These are phyloP conservation scores for Penicillium simplicissimum DNA, from an alignment of 495 filamentous ascomycete species.

Conservation along the genomic window DNA sequence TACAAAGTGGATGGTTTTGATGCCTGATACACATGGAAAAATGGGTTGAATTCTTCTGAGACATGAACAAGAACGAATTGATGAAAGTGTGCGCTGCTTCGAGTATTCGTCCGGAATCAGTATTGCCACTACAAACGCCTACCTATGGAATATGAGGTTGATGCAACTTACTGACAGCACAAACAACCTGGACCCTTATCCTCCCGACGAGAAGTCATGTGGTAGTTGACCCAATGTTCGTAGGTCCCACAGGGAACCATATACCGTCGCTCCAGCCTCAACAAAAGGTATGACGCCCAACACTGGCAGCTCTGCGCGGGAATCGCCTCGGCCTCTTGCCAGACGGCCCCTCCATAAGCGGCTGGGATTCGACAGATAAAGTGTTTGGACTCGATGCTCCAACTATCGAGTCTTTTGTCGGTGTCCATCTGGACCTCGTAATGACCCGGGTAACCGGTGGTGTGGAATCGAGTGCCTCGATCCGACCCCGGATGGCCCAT, in stretches of 20 bases:
- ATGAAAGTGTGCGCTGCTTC: no score
- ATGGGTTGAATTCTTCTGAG: no score
- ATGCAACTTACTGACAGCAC: not conserved
- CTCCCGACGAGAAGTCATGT: not conserved
- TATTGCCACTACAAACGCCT: no score
- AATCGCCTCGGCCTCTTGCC: not conserved
- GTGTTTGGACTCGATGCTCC: not conserved
- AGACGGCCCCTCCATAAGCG: not conserved
- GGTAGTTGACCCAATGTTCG: not conserved
- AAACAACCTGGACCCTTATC: not conserved
- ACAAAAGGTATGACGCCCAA: not conserved
- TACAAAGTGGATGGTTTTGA: no score
- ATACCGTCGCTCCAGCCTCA: not conserved
- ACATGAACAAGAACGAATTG: no score
- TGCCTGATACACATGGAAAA: no score
- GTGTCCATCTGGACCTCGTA: not conserved
- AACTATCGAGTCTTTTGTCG: not conserved
- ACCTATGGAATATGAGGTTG: not conserved
- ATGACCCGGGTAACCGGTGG: not conserved
- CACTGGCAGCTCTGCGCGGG: not conserved
- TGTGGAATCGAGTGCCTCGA: not conserved
- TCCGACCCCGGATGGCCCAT: not conserved
- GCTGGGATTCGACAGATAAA: not conserved
- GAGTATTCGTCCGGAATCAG: no score
- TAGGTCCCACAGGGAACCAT: not conserved